These are phyloP conservation scores for Leccinum pachyderme DNA, from an alignment of 1,284 basidiomycete species.

Conservation along the genomic window DNA sequence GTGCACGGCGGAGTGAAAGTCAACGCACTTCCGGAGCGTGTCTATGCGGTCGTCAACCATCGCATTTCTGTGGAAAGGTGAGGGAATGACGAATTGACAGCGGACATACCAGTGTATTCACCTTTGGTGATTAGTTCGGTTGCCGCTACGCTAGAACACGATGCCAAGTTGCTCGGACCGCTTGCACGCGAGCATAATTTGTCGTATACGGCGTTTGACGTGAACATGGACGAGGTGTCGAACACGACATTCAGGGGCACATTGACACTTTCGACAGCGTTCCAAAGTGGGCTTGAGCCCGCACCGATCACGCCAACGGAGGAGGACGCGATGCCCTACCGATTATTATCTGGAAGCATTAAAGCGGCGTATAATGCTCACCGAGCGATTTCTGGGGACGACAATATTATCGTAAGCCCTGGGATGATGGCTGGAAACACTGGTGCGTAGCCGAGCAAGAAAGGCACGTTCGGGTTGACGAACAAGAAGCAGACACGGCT, in stretches of 20 bases:
- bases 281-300: constrained; percentile 43
- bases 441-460: constrained; percentile 20
- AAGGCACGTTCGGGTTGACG: neutral
- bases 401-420: constrained; percentile 46
- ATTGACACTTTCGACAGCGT: constrained; percentile 42
- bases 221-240: constrained; percentile 4
- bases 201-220: constrained; percentile 45
- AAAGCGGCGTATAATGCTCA: constrained; percentile 43
- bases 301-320: constrained; percentile 51
- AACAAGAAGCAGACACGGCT: constrained; percentile 37
- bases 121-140: constrained; percentile 37
- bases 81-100: constrained; percentile 37
- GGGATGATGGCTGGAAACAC: constrained; percentile 46
- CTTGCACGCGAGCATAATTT: constrained; percentile 47
- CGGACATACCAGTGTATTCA: constrained; percentile 4
- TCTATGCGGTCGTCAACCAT: constrained; percentile 51
- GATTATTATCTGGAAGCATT: constrained; percentile 52
- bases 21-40: constrained; percentile 59
- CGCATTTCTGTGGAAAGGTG: constrained; percentile 28
- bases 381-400: constrained; percentile 29
- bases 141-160: constrained; percentile 40
- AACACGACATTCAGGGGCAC: constrained; percentile 34
- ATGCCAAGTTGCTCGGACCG: constrained; percentile 40
- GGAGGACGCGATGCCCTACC: constrained; percentile 44
- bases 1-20: constrained; percentile 60